A percentile compares a stretch with the other conserved stretches of the same genome.
Conservation (phyloP, 2,329 filamentous ascomycete genomes). For the Trichoderma koningiopsis region DNA sequence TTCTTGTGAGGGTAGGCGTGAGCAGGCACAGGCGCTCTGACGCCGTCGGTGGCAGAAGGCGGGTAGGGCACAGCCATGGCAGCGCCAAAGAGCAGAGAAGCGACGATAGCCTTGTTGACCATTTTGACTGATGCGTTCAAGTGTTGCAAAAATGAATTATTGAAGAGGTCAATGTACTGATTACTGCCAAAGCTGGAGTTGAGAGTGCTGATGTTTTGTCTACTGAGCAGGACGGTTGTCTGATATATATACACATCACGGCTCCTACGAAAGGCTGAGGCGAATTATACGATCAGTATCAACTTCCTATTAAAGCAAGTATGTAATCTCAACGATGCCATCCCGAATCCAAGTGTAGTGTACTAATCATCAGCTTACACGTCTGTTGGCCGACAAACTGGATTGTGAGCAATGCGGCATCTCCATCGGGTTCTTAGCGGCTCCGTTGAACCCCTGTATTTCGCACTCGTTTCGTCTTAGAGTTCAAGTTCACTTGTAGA, state of each 20-base stretch:
- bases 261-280: neutral
- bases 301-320: conserved; percentile 15
- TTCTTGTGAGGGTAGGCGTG: conserved; percentile 11
- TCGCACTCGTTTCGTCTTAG: neutral
- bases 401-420: neutral
- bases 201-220: neutral
- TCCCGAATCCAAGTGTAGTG: neutral
- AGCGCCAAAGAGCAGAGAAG: conserved; percentile 21
- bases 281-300: neutral
- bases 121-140: conserved; percentile 8
- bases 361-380: neutral
- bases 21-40: neutral
- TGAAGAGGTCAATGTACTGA: neutral
- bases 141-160: neutral
- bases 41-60: neutral
- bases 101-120: conserved; percentile 22
- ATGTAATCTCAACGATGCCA: neutral
- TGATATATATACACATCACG: conserved; percentile 2
- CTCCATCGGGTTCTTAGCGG: neutral
- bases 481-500: neutral
- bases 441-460: neutral
- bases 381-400: neutral
- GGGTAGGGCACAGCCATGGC: conserved; percentile 23
- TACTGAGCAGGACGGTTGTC: neutral
- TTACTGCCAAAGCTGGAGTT: neutral